These are phyloP conservation scores for Solanum chmielewskii DNA, from an alignment of 257 asterid species.

Conservation along the genomic window DNA sequence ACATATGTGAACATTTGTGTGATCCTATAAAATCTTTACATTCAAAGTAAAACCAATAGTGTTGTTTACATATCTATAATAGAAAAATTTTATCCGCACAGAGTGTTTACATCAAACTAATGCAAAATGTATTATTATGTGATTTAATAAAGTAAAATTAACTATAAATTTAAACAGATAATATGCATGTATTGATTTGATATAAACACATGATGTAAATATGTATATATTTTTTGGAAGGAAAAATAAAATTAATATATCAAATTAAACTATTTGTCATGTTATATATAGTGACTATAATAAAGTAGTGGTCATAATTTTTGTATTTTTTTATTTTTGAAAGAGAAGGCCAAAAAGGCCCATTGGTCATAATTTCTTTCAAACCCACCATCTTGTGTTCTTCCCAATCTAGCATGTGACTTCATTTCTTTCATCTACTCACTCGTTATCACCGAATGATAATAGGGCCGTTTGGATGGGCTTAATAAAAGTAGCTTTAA, in stretches of 20 bases:
- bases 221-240: too few species aligned
- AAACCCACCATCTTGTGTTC: neutral
- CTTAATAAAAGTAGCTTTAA: too few species aligned
- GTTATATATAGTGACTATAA: neutral
- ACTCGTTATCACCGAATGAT: accelerated
- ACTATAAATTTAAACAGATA: too few species aligned
- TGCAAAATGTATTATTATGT: too few species aligned
- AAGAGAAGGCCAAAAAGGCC: too few species aligned
- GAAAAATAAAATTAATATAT: neutral
- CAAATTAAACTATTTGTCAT: neutral
- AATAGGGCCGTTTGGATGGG: too few species aligned
- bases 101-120: too few species aligned
- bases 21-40: neutral
- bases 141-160: too few species aligned
- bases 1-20: neutral
- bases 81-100: too few species aligned
- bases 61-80: neutral
- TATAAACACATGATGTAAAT: accelerated
- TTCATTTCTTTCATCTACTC: neutral
- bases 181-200: too few species aligned
- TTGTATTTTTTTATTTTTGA: too few species aligned
- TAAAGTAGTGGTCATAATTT: neutral
- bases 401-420: neutral
- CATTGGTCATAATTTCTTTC: neutral
- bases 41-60: neutral